Percentiles rank a stretch among this genome's conserved stretches.
phyloP scores from a whole-genome alignment of 2,329 filamentous ascomycete genomes.

The Cordyceps tenuipes region DNA sequence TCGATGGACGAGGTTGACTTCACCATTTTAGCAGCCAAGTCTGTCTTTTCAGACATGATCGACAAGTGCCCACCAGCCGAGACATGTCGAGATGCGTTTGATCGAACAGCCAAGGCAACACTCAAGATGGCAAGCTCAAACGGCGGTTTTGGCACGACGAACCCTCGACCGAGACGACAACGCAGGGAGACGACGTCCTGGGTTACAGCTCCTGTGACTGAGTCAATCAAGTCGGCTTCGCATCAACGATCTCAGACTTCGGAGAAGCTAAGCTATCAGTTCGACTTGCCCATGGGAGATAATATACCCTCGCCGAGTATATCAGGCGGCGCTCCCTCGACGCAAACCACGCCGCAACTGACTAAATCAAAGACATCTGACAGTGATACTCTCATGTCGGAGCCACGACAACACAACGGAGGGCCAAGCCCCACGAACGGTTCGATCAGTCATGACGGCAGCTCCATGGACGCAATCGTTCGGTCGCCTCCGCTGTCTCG shows the following conservation, averaged over 20 bases:
- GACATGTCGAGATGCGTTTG: slow-evolving; percentile 89
- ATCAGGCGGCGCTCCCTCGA: slow-evolving; percentile 27
- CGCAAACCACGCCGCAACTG: slow-evolving; percentile 33
- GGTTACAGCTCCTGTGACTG: slow-evolving; percentile 18
- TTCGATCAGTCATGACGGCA: slow-evolving; percentile 22
- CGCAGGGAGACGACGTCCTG: slow-evolving; percentile 23
- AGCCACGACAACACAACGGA: slow-evolving; percentile 20
- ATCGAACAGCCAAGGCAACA: slow-evolving; percentile 89
- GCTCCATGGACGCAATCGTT: slow-evolving; percentile 34
- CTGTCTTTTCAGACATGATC: slow-evolving; percentile 82
- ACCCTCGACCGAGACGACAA: slow-evolving; percentile 21
- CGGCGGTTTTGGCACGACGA: slow-evolving; percentile 60
- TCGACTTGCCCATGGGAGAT: slow-evolving; percentile 31
- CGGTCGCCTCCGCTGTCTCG: slow-evolving; percentile 35
- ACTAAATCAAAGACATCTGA: slow-evolving; percentile 31
- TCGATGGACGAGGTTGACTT: slow-evolving; percentile 97
- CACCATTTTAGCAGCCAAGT: slow-evolving; percentile 86
- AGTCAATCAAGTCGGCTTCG: slow-evolving; percentile 16
- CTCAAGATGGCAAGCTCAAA: slow-evolving; percentile 90
- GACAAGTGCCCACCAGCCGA: slow-evolving; percentile 93
- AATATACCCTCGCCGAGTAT: slow-evolving; percentile 33
- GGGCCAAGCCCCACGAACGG: slow-evolving; percentile 24
- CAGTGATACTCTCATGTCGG: slow-evolving; percentile 24
- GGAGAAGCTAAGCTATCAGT: slow-evolving; percentile 16
- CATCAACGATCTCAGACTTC: slow-evolving; percentile 20